Evolutionary conservation across 179 eudicot species (phyloP), one percentile per base, ranked within the genome.

Genomic region (Spergularia azorica): DNA sequence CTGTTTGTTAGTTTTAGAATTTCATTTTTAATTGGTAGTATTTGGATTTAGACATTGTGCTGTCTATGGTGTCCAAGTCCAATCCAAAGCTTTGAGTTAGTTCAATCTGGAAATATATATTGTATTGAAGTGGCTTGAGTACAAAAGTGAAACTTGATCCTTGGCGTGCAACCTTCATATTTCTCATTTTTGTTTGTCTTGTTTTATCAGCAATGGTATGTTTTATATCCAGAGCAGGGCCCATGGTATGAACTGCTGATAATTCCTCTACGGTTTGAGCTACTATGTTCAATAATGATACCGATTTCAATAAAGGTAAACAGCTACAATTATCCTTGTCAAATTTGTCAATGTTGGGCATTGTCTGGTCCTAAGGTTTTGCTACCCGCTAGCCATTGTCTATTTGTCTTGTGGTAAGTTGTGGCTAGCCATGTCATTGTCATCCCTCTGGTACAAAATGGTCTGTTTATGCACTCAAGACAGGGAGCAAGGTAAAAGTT

Each of bases 281-380:
- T 95, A 80, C 93, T 95, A 70, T 95, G 98, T 77, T 95, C 99
- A 73, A 93, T 95, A 82, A 95, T 95, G 99, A 95, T 95, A 83
- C 98, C 99, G 20, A 95, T 95, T 78, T 95, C 99, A 57, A 89
- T 95, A 80, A 95, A 95, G 99, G 99, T 95, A 77, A 73, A 56
- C 51, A 32, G 55, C 55, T 56, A 14, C 68, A 55, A 36, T 14
- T 26, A 38, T 78, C 69, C 71, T 69, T 52, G 17, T 77, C 6
- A 79, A 57, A 50, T 20, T 26, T 64, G 7, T 55, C 46, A 36
- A 20, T 32, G 39, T 26, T 38, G 72, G 60, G 50, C 63, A 57
- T 57, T 73, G 57, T 63, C 70, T 39, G 39, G 72, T 15, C 9
- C n/a, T n/a, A n/a, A n/a, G n/a, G n/a, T n/a, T n/a, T n/a, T n/a